Base-by-base conservation (phyloP, 768 basidiomycete species). In the Candolleomyces eurysporus region DNA sequence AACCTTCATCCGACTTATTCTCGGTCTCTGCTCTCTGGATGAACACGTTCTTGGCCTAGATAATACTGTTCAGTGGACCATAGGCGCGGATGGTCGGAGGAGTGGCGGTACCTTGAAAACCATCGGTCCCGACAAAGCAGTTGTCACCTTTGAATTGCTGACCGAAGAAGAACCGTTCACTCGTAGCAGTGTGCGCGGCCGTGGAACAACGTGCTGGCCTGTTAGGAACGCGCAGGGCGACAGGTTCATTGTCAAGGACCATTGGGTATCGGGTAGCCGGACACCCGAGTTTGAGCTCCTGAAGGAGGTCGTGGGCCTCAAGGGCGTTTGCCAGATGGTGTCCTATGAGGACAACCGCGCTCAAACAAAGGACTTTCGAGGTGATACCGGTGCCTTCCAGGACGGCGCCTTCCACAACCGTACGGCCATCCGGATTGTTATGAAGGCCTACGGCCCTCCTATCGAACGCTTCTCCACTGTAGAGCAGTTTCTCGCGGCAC, bases 161-260 rank as follows among this genome's bases (percentile, higher is more conserved):
- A 31, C 17, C 0, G 36, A 26, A 2, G 13, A 48, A 17, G 26
- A 5, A 1, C 11, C 13, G 1, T 61, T 48, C 40, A 4, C 17
- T 13, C 52, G 60, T 9, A 2, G 11, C 3, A 2, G 21, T 21
- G n/a, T 61, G 11, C 30, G 45, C 4, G 60, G 60, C 1, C 42
- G 60, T 11, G 60, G 53, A 17, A 61, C 60, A 3, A 61, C 21
- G 2, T 56, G 26, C 5, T 56, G 53, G 43, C 17, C 21, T 31
- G 31, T 26, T 1, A 3, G 16, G 17, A 30, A n/a, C 13, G 39
- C 14, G 22, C 6, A 8, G 1, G 4, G 39, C 1, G 16, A 39
- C 16, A 26, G 8, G 40, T 36, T 56, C 9, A n/a, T 56, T 14
- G 36, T 56, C 39, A 56, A 56, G 54, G 40, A 42, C n/a, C 10